Evolutionary conservation across 768 basidiomycete genomes (phyloP), one percentile per base, ranked within the genome.

Genomic region (Aureoboletus auriporus): DNA sequence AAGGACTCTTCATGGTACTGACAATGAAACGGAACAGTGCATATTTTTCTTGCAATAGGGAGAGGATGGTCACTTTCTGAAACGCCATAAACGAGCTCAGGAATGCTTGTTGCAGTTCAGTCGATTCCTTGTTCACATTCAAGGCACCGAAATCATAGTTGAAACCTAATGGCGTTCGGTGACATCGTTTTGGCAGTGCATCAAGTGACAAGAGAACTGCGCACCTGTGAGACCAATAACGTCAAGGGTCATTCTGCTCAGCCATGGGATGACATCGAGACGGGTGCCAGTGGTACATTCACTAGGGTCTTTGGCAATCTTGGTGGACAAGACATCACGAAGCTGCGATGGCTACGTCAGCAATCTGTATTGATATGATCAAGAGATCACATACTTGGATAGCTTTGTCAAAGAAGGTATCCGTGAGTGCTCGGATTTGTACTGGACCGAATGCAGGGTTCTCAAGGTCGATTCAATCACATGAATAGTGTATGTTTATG

Each of bases 361-460:
- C 8, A 8, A 33, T 4, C 8, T 10, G n/a, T 12, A 36, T 36
- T 4, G 35, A n/a, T 7, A 36, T 36, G 12, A 36, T 36, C 35
- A 8, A 3, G 39, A 9, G 16, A 35, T 33, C 3, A 14, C 53
- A 28, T 56, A 79, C 82, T 61, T 77, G 65, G 0, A 74, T 53
- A 0, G 83, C 67, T 59, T 83, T 84, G 8, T 75, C 73, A 2
- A 78, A 50, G 48, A 84, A 84, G n/a, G 82, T 76, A 13, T 71
- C 71, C 0, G 79, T 80, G 13, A 84, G 58, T 41, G 76, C 76
- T 4, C 82, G 70, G 35, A 84, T 0, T 33, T 33, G 31, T 33
- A 8, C 31, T 13, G 31, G 31, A 10, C 31, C 82, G 70, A 36
- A 84, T 0, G 83, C 82, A 16, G 83, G 82, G 52, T 83, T 84